Base-by-base conservation (phyloP, 805 yeast genomes). In the Metschnikowia reukaufii region DNA sequence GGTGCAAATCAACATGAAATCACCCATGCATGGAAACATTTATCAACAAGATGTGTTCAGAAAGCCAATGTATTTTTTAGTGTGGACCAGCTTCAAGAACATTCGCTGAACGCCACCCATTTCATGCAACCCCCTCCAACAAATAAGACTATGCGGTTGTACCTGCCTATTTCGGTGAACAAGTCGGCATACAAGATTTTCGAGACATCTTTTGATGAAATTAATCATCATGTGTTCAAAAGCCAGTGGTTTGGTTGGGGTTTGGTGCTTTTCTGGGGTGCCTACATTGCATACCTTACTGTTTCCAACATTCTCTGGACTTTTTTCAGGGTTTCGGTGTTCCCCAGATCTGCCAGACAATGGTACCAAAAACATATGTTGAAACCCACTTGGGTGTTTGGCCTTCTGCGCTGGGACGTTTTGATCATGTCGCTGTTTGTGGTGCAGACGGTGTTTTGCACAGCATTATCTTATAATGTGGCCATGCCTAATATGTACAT, bases 181-280 rank as follows among this genome's bases (percentile, higher is more conserved):
- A 23, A 13, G 2, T 39, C 53, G 7, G 49, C 39, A 10, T 55
- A 36, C 44, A 44, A 43, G n/a, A 23, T 42, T 15, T 55, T 31
- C 47, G 40, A 40, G 20, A 41, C 44, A 10, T 44, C 57, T 13
- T 55, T 55, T 40, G 47, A 50, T 38, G 54, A 55, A 10, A 48
- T 55, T 32, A 55, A 50, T 47, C 57, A 55, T 38, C 58, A 55
- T 45, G 58, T 55, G 36, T 55, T 50, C 49, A 52, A 55, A 42
- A 38, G 49, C 19, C 58, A 55, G 44, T 55, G 58, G 58, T 47
- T 52, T 18, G 58, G 58, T 9, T 55, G 58, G 58, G 58, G 58
- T 6, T 45, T 55, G 15, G 51, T 55, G 12, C 23, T 50, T 13
- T 50, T 48, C 43, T 55, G 58, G 54, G 58, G 46, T n/a, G 46